Evolutionary conservation across 371 early-diverging fungal genomes (phyloP), one percentile per base, ranked within the genome.

Genomic region (Mortierella sp.): DNA sequence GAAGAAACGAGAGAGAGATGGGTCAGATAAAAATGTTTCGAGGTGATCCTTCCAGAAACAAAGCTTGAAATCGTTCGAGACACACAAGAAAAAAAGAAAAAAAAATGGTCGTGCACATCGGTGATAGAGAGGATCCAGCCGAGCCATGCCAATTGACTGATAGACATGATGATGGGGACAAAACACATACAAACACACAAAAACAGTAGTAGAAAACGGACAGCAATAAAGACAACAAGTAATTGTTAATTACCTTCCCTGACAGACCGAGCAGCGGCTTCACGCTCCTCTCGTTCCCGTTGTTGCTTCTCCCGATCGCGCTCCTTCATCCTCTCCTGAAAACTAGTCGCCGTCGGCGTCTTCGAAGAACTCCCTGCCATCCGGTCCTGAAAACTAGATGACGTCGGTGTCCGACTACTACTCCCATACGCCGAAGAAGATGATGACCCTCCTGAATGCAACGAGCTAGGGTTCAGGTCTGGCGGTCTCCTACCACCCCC

Each of bases 301-400:
- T 65, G 71, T 31, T 81, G 82, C 34, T 74, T 81, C 64, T 81
- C 82, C 41, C 82, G 74, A 43, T 81, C 82, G 2, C 78, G 66
- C 40, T 81, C 82, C 70, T 74, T 70, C 82, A 81, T 71, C 19
- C 82, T 71, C 31, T 81, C 82, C 53, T 81, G 82, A 26, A 81
- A 81, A 4, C 74, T 74, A 2, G 69, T 68, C 7, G 76, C 70
- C 52, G 80, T 73, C 7, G 80, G 76, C 34, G 80, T 76, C 1
- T 67, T 48, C 5, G 72, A 61, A 6, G 44, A 64, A 22, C 55
- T 53, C 11, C 67, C 58, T 10, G 50, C 71, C 67, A 71, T 78
- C 52, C 80, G 74, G 9, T 76, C 80, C 45, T 76, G 80, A 37
- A 71, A 79, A 5, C 74, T 74, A 1, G 79, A 69, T 8, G 74